phyloP scores from a whole-genome alignment of 371 early-diverging fungal species.

The Synchytrium microbalum region DNA sequence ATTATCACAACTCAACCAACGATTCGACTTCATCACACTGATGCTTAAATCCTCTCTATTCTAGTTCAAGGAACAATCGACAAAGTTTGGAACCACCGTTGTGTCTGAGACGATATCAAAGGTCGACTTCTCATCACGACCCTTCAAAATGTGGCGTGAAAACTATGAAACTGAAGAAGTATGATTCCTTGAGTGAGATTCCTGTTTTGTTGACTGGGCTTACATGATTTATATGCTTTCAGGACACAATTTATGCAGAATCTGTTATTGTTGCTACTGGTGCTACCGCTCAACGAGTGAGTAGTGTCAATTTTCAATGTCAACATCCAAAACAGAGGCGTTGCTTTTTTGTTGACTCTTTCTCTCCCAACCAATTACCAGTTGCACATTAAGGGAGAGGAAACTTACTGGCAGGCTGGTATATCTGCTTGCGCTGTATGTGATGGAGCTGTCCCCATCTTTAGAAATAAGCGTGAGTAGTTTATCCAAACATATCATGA shows the following conservation, averaged over 20 bases:
- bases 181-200: background rate
- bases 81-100: constrained; percentile 36
- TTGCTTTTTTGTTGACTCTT: constrained; percentile 17
- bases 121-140: constrained; percentile 35
- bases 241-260: constrained; percentile 26
- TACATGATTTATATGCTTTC: background rate
- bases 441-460: constrained; percentile 93
- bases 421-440: constrained; percentile 68
- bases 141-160: constrained; percentile 43
- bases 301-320: constrained; percentile 27
- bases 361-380: constrained; percentile 1
- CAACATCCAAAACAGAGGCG: constrained; percentile 31
- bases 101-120: constrained; percentile 38
- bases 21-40: background rate
- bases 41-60: background rate
- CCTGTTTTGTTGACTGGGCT: background rate
- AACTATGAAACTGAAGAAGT: constrained; percentile 12
- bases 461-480: constrained; percentile 69
- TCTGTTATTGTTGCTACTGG: constrained; percentile 59
- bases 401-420: constrained; percentile 77
- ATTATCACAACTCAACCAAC: background rate
- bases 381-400: constrained; percentile 46
- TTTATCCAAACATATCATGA: background rate
- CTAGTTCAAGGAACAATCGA: constrained; percentile 54
- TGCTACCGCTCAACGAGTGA: constrained; percentile 51